Conservation (phyloP, 2,329 filamentous ascomycete genomes). For the Westerdykella aurantiaca region DNA sequence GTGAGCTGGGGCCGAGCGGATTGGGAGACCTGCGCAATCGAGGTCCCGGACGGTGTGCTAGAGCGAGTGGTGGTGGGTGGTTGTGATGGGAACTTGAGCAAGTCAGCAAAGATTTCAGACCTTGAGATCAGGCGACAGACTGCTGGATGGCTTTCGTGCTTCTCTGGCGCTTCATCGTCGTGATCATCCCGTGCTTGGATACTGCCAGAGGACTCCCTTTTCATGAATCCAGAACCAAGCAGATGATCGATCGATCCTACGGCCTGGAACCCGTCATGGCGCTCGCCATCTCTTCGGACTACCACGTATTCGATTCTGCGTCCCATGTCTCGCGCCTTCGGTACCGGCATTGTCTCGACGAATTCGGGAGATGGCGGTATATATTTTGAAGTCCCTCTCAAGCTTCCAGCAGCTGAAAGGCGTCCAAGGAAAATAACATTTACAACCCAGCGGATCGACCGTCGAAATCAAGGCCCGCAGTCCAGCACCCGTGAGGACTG, state of each 20-base stretch:
- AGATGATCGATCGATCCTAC: background rate
- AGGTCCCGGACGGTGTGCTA: background rate
- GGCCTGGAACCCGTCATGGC: background rate
- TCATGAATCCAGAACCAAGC: constrained; percentile 1
- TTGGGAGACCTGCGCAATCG: too few species aligned
- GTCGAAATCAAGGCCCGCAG: constrained; percentile 16
- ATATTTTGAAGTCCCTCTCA: constrained; percentile 26
- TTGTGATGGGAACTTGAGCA: background rate
- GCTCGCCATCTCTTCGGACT: constrained; percentile 19
- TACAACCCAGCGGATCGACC: constrained; percentile 21
- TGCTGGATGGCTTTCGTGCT: background rate
- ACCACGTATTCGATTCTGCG: constrained; percentile 23
- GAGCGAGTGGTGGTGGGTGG: background rate
- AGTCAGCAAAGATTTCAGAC: background rate
- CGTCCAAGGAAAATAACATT: constrained; percentile 29
- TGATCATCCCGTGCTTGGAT: constrained; percentile 8
- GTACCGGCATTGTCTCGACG: constrained; percentile 25
- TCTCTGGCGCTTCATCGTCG: constrained; percentile 4
- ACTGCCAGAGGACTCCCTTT: constrained; percentile 7
- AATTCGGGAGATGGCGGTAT: constrained; percentile 8
- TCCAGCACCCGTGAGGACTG: constrained; percentile 34
- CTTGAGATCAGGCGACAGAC: too few species aligned
- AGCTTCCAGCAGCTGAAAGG: constrained; percentile 28
- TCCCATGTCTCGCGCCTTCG: constrained; percentile 13
- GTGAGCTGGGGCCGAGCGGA: background rate